Base-by-base conservation (phyloP, 805 yeast species). In the Teunomyces lycoperdinae region DNA sequence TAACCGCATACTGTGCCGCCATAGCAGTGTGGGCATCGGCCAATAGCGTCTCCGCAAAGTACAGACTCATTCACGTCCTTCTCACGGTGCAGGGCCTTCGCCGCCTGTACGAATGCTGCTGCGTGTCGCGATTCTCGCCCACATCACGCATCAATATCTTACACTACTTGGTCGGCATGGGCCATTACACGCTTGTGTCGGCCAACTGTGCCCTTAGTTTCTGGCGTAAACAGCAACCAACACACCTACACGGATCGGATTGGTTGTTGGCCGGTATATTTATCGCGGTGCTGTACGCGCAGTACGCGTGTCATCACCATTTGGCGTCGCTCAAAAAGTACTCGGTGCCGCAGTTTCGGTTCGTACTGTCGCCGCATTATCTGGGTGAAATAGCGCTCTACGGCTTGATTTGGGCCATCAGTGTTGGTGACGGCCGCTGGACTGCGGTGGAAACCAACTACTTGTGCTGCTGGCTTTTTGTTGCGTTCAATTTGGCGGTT, bases 361-460 rank as follows among this genome's bases (percentile, higher is more conserved):
- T 61, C n/a, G 70, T 78, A 1, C 69, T 81, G 13, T 79, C 85
- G 54, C 85, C 92, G 0, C 95, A 87, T 62, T 87, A 86, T 55
- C 66, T 82, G 14, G 85, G 84, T 60, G 95, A 87, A 58, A 67
- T 83, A 5, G 26, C 76, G 31, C 74, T 87, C 2, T 87, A 87
- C 55, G 41, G 68, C 0, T 58, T 76, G 1, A 54, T 71, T n/a
- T 53, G 61, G 4, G 42, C 58, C 10, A 49, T 66, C 11, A 55
- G 57, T 29, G 38, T 52, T 20, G 43, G 43, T 30, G 45, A 51
- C 34, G 46, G 51, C 41, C 16, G 57, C 42, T 30, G 49, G 58
- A 44, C 48, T 53, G 53, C 10, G 54, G 62, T 50, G 6, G 58
- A 57, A 39, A 14, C 53, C 9, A 60, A 62, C 40, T 61, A 58